Conservation (phyloP, 106 monocot genomes). For the Platanthera zijinensis region DNA sequence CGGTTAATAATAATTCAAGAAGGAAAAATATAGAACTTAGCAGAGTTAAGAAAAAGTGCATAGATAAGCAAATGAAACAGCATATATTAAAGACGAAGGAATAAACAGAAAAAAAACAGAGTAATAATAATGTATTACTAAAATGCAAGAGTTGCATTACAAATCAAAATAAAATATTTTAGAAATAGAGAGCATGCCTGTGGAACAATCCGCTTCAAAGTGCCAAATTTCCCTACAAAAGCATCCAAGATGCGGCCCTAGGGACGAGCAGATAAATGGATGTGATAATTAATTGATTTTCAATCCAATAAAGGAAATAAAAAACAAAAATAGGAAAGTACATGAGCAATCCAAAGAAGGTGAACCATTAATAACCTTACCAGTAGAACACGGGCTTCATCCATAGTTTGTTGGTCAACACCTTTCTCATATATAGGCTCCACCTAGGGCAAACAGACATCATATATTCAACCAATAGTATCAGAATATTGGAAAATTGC, state of each 20-base stretch:
- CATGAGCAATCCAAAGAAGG: not conserved
- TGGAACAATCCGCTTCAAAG: conserved; percentile 83
- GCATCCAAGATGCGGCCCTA: conserved; percentile 95
- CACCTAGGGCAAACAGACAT: conserved; percentile 37
- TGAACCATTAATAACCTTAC: conserved; percentile 23
- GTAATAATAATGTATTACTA: not conserved
- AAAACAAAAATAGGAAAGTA: not conserved
- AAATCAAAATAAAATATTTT: conserved; percentile 1
- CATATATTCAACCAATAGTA: not conserved
- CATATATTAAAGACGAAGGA: not conserved
- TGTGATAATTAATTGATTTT: not conserved
- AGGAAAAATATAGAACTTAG: not conserved
- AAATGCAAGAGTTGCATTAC: not conserved
- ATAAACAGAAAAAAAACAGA: not conserved
- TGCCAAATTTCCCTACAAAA: conserved; percentile 94
- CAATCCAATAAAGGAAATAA: not conserved
- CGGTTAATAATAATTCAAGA: no score
- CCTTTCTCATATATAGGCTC: conserved; percentile 99
- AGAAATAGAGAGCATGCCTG: conserved; percentile 36
- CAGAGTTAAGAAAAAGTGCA: not conserved
- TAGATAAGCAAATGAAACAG: not conserved
- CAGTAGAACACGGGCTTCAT: conserved; percentile 84
- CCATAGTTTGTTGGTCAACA: conserved; percentile 82
- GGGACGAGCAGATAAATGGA: conserved; percentile 3
- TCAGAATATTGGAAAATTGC: conserved; percentile 1